Conservation (phyloP, 441 rosid genomes). For the Erodium texanum region DNA sequence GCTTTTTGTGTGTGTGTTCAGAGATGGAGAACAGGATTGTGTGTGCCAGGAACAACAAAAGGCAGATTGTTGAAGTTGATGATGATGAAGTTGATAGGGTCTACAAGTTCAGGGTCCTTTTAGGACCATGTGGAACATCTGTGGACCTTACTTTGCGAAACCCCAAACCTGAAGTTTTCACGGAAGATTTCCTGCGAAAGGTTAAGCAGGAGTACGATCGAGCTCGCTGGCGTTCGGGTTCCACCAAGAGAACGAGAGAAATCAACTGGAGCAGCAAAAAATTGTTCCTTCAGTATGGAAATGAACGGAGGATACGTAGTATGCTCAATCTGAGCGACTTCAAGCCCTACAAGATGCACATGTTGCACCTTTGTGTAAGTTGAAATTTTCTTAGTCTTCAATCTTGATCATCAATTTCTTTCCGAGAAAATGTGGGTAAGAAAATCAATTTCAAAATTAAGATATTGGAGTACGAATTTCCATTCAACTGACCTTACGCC, state of each 20-base stretch:
- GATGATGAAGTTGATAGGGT: constrained; percentile 4
- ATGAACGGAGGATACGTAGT: constrained; percentile 22
- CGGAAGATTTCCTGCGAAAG: constrained; percentile 27
- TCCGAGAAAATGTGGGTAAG: too few relatives aligned
- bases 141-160: constrained; percentile 28
- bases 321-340: constrained; percentile 25
- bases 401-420: too few relatives aligned
- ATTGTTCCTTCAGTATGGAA: constrained; percentile 27
- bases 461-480: too few relatives aligned
- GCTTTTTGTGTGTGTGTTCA: background rate
- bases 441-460: too few relatives aligned
- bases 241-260: constrained; percentile 10
- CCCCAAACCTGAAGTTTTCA: constrained; percentile 20
- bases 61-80: constrained; percentile 13
- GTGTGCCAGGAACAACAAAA: constrained; percentile 10
- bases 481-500: too few relatives aligned
- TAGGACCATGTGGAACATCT: constrained; percentile 39
- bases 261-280: constrained; percentile 31
- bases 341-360: constrained; percentile 32
- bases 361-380: constrained; percentile 49
- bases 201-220: constrained; percentile 26
- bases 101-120: constrained; percentile 36
- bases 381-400: constrained; percentile 10
- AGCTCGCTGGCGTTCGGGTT: constrained; percentile 7
- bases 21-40: background rate